A percentile compares a stretch with the other conserved stretches of the same genome.
Conservation (phyloP, 371 early-diverging fungal species). For the Blakeslea trispora region DNA sequence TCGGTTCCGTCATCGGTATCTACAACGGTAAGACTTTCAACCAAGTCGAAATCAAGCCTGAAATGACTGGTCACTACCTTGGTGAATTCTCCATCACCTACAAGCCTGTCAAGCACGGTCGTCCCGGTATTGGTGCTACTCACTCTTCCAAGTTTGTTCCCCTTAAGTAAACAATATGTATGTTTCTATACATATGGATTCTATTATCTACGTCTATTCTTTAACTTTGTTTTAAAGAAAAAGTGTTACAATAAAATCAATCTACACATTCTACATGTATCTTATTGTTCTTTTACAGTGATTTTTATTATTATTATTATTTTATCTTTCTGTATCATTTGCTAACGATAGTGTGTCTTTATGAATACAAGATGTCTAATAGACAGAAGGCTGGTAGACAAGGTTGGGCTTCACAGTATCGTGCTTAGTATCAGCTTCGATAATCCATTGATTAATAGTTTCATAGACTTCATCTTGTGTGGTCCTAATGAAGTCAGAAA, state of each 20-base stretch:
- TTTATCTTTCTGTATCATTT: too few relatives aligned
- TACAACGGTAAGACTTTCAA: slow-evolving; percentile 99
- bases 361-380: too few relatives aligned
- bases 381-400: neutral
- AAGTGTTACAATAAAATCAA: too few relatives aligned
- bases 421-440: neutral
- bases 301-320: neutral
- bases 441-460: slow-evolving; percentile 19
- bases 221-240: too few relatives aligned
- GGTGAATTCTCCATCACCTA: slow-evolving; percentile 95
- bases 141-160: slow-evolving; percentile 69
- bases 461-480: slow-evolving; percentile 21
- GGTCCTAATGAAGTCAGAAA: slow-evolving; percentile 16
- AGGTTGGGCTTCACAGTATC: neutral
- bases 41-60: slow-evolving; percentile 99
- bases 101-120: slow-evolving; percentile 98
- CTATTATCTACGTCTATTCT: too few relatives aligned
- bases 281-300: too few relatives aligned
- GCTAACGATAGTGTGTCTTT: too few relatives aligned
- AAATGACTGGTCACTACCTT: slow-evolving; percentile 99
- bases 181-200: neutral
- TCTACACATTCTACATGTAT: too few relatives aligned
- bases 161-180: neutral
- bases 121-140: slow-evolving; percentile 99
- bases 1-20: slow-evolving; percentile 97